Conservation (phyloP, 768 basidiomycete species). For the Serendipita sp. region DNA sequence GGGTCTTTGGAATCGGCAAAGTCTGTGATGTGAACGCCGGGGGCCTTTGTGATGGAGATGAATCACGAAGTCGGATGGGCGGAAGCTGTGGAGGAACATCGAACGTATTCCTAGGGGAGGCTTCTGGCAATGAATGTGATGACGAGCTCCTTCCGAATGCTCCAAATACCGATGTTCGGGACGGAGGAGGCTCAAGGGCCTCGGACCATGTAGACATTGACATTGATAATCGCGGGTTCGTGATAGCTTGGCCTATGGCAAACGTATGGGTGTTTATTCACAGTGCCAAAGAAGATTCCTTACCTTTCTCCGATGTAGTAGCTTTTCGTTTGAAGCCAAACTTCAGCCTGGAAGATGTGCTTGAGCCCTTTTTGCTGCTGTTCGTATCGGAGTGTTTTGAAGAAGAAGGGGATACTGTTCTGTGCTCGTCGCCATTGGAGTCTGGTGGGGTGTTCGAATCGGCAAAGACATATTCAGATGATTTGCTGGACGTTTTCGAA, state of each 20-base stretch:
- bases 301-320: background rate
- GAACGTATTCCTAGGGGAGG: background rate
- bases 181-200: background rate
- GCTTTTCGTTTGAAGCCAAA: background rate
- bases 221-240: background rate
- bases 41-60: background rate
- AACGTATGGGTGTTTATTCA: background rate
- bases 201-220: background rate
- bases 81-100: background rate
- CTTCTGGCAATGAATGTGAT: background rate
- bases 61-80: background rate
- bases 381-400: background rate
- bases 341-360: background rate
- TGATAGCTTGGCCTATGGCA: background rate
- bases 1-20: conserved; percentile 1
- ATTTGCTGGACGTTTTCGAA: background rate
- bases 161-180: background rate
- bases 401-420: background rate
- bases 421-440: background rate
- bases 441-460: background rate
- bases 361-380: background rate
- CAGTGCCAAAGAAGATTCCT: background rate
- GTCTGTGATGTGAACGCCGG: background rate
- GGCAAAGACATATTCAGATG: background rate
- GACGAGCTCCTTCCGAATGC: background rate